A percentile compares a stretch with the other conserved stretches of the same genome.
phyloP scores from a whole-genome alignment of 208 protist genomes.

The Naegleria lovaniensis region DNA sequence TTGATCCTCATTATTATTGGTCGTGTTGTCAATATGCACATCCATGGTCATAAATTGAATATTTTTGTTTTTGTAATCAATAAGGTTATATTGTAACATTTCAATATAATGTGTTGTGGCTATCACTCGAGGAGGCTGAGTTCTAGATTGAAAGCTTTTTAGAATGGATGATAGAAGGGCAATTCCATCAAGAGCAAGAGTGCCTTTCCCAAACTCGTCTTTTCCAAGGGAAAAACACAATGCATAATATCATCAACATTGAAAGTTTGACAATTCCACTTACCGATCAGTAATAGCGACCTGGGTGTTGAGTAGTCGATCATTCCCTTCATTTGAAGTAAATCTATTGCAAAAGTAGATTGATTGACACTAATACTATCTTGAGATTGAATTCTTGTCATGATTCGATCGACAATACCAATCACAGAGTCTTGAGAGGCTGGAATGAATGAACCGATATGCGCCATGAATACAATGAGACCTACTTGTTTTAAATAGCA shows the following conservation, averaged over 20 bases:
- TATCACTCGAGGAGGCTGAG: slow-evolving; percentile 16
- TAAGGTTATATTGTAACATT: slow-evolving; percentile 17
- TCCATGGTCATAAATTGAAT: slow-evolving; percentile 19
- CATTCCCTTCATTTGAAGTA: not conserved
- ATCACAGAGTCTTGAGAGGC: slow-evolving; percentile 47
- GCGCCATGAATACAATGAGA: slow-evolving; percentile 77
- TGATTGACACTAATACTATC: slow-evolving; percentile 23
- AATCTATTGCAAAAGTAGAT: slow-evolving; percentile 18
- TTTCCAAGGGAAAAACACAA: too few species aligned
- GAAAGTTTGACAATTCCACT: not conserved
- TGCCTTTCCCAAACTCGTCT: slow-evolving; percentile 87
- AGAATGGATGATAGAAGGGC: slow-evolving; percentile 65
- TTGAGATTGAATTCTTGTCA: slow-evolving; percentile 46
- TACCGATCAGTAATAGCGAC: not conserved
- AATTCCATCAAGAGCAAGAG: slow-evolving; percentile 65
- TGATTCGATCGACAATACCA: slow-evolving; percentile 47
- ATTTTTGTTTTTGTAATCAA: slow-evolving; percentile 8
- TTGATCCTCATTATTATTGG: not conserved
- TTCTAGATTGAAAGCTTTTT: slow-evolving; percentile 45
- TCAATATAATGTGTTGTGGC: slow-evolving; percentile 34
- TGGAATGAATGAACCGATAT: slow-evolving; percentile 84
- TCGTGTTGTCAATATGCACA: not conserved
- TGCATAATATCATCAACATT: not conserved
- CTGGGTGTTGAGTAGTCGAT: not conserved
- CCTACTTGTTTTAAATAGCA: slow-evolving; percentile 80